Conservation (phyloP, 805 yeast species). For the Myxozyma lipomycoides region DNA sequence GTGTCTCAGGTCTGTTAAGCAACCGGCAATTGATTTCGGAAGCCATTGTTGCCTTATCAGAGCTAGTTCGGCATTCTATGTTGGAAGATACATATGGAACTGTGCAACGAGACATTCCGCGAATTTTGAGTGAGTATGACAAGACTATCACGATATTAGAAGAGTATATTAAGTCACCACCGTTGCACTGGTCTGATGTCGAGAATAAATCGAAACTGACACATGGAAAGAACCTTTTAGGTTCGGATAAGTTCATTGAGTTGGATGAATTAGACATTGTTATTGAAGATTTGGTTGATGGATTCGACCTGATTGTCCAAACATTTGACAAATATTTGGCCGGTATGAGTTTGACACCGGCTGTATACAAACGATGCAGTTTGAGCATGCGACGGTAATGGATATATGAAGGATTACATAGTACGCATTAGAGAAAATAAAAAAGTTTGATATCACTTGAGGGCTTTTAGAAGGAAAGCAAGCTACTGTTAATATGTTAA, state of each 20-base stretch:
- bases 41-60: slow-evolving; percentile 36
- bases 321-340: slow-evolving; percentile 34
- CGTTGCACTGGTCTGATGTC: slow-evolving; percentile 37
- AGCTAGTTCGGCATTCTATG: slow-evolving; percentile 35
- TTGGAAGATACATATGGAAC: slow-evolving; percentile 41
- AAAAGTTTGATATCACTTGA: too few relatives aligned
- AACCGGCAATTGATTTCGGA: slow-evolving; percentile 30
- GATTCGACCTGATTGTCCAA: slow-evolving; percentile 32
- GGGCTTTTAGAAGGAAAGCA: neutral
- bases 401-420: too few relatives aligned
- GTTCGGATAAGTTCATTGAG: slow-evolving; percentile 17
- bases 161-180: slow-evolving; percentile 31
- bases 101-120: slow-evolving; percentile 42
- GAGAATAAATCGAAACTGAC: slow-evolving; percentile 9
- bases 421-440: too few relatives aligned
- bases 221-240: slow-evolving; percentile 11
- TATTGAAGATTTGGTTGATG: slow-evolving; percentile 23
- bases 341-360: slow-evolving; percentile 30
- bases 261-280: slow-evolving; percentile 23
- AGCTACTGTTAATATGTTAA: neutral
- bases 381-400: neutral
- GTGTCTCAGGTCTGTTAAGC: slow-evolving; percentile 30
- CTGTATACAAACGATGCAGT: slow-evolving; percentile 16
- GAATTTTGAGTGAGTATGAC: slow-evolving; percentile 32
- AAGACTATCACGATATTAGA: slow-evolving; percentile 31